Evolutionary conservation across 2,329 filamentous ascomycete species (phyloP), one percentile per base, ranked within the genome.

Genomic region (Lizonia empirigonia): DNA sequence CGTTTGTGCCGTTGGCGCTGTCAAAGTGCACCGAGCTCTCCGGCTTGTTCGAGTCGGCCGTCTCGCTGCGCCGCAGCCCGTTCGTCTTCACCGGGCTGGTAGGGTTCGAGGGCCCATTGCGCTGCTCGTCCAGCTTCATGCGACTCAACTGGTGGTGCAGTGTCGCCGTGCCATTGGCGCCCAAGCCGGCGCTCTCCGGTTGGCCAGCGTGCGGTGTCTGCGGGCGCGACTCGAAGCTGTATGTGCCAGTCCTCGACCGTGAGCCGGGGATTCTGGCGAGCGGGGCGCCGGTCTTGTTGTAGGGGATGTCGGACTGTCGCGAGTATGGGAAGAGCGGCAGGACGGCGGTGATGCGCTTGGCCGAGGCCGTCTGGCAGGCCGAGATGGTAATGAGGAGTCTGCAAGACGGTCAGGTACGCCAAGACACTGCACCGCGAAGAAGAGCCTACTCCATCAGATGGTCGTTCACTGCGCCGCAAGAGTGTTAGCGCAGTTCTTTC

Each of bases 251-350:
- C 23, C 69, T 56, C 42, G 60, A 68, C 44, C 63, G 62, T 30
- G 68, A 58, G 45, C 60, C 76, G 10, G 59, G 80, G 30, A 84
- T 82, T 71, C 89, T 91, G 44, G 88, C 85, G 41, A 97, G 82
- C 30, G 94, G 94, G 32, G 94, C 93, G 44, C 94, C 94, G 32
- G 86, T 80, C 79, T 97, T 97, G 80, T 96, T 95, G 80, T 97
- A 99, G 15, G 94, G 94, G 55, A 97, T 86, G 71, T 99, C 94
- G 61, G 91, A 93, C 74, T 99, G 94, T 67, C 94, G 85, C 53
- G 91, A 96, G 79, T 99, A 99, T 1, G 94, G 94, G 76, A 99
- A 99, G 46, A 97, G 82, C 30, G 94, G 94, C 38, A 97, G 85
- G 37, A 99, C 91, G 45, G 91, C 94, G 33, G 93, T 97, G 67